Conservation (phyloP, 73 alveolate genomes). For the Paramecium tetraurelia region DNA sequence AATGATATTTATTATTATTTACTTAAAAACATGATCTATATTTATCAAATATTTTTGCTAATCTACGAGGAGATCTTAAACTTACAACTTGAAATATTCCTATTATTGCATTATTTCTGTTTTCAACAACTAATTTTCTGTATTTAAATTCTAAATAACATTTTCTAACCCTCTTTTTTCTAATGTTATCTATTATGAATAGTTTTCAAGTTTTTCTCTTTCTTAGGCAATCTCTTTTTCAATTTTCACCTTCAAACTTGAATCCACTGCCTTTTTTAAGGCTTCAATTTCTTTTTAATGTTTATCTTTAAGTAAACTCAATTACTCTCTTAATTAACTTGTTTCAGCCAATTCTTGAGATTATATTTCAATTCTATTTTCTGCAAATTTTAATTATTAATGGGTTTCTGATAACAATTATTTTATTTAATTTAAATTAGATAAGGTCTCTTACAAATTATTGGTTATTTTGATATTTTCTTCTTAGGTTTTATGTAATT, state of each 20-base stretch:
- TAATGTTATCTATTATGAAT: neutral
- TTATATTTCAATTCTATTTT: constrained; percentile 8
- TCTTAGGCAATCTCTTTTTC: constrained; percentile 31
- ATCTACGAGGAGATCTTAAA: constrained; percentile 8
- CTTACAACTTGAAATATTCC: constrained; percentile 38
- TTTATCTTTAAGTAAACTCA: neutral
- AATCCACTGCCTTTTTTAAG: constrained; percentile 22
- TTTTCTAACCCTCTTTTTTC: constrained; percentile 43
- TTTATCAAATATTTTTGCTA: neutral
- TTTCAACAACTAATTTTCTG: constrained; percentile 20
- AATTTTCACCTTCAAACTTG: constrained; percentile 24
- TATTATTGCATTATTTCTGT: neutral
- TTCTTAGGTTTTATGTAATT: neutral
- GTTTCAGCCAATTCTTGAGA: neutral
- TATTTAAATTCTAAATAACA: neutral
- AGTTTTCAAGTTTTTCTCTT: constrained; percentile 45
- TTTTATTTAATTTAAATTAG: neutral
- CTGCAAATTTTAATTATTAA: neutral
- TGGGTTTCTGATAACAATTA: constrained; percentile 25
- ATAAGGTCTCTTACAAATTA: constrained; percentile 6
- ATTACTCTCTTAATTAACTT: neutral
- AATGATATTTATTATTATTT: neutral
- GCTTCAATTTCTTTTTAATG: constrained; percentile 29
- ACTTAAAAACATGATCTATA: constrained; percentile 42
- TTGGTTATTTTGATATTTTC: neutral